Conservation (phyloP, 768 basidiomycete genomes). For the Scleroderma bovista region DNA sequence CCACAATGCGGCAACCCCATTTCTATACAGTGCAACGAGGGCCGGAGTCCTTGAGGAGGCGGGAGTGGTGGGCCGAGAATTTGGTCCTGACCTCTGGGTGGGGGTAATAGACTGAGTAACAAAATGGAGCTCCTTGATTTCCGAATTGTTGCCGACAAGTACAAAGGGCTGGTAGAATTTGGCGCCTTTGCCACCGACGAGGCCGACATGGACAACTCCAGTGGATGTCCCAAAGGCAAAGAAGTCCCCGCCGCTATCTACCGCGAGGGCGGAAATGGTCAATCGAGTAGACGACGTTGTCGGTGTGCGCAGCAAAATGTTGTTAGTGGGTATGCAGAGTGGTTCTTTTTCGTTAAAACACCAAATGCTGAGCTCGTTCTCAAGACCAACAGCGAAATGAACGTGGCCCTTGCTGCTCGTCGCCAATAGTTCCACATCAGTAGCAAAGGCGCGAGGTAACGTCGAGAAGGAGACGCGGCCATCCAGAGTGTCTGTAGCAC, state of each 20-base stretch:
- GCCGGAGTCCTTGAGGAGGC: conserved; percentile 10
- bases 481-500: conserved; percentile 29
- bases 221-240: conserved; percentile 69
- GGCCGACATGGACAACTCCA: conserved; percentile 63
- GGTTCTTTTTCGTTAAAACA: conserved; percentile 38
- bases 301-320: conserved; percentile 44
- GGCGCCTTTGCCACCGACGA: conserved; percentile 37
- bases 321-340: conserved; percentile 45
- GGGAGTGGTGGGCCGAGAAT: conserved; percentile 8
- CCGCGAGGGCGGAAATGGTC: conserved; percentile 54
- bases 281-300: conserved; percentile 44
- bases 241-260: conserved; percentile 55
- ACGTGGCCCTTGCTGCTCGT: conserved; percentile 61
- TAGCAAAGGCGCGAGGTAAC: conserved; percentile 73
- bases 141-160: conserved; percentile 39
- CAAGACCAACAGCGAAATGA: conserved; percentile 67
- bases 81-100: conserved; percentile 13
- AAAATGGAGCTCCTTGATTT: conserved; percentile 53
- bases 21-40: conserved; percentile 52
- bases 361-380: conserved; percentile 77
- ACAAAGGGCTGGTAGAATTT: conserved; percentile 37
- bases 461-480: conserved; percentile 54
- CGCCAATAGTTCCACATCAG: conserved; percentile 79
- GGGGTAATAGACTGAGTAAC: conserved; percentile 5
- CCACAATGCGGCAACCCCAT: conserved; percentile 54